Conservation (phyloP, 2,329 filamentous ascomycete species). For the Lithohypha guttulata region DNA sequence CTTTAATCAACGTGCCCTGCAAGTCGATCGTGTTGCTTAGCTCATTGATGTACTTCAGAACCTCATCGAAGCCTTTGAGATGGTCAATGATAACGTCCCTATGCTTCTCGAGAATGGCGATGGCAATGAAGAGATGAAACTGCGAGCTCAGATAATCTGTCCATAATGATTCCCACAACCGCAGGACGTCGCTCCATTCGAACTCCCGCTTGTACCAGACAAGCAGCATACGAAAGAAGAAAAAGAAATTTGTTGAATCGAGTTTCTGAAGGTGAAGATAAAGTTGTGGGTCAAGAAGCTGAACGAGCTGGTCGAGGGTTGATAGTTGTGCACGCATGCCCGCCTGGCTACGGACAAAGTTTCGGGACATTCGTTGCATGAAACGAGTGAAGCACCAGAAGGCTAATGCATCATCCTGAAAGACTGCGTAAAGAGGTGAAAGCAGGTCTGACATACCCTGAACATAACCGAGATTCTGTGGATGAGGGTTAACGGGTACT, state of each 20-base stretch:
- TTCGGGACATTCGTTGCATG: conserved; percentile 96
- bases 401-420: conserved; percentile 92
- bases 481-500: conserved; percentile 13
- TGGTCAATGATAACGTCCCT: conserved; percentile 94
- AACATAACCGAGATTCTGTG: conserved; percentile 80
- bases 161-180: conserved; percentile 89
- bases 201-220: conserved; percentile 99
- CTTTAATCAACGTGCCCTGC: conserved; percentile 71
- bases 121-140: conserved; percentile 87
- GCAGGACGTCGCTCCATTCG: conserved; percentile 72
- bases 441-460: conserved; percentile 98
- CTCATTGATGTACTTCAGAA: conserved; percentile 96
- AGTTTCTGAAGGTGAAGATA: conserved; percentile 81
- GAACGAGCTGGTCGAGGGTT: conserved; percentile 85
- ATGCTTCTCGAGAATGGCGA: conserved; percentile 92
- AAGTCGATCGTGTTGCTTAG: conserved; percentile 88
- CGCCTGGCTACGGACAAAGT: conserved; percentile 89
- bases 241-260: conserved; percentile 98
- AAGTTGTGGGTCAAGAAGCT: conserved; percentile 90
- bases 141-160: conserved; percentile 81
- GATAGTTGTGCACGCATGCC: conserved; percentile 90
- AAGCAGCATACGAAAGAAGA: conserved; percentile 94
- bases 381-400: conserved; percentile 96
- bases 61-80: conserved; percentile 87
- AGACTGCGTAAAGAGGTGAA: conserved; percentile 88